Percentiles rank a stretch among this genome's conserved stretches.
Conservation (phyloP, 257 asterid genomes). For the Ligustrum vulgare region DNA sequence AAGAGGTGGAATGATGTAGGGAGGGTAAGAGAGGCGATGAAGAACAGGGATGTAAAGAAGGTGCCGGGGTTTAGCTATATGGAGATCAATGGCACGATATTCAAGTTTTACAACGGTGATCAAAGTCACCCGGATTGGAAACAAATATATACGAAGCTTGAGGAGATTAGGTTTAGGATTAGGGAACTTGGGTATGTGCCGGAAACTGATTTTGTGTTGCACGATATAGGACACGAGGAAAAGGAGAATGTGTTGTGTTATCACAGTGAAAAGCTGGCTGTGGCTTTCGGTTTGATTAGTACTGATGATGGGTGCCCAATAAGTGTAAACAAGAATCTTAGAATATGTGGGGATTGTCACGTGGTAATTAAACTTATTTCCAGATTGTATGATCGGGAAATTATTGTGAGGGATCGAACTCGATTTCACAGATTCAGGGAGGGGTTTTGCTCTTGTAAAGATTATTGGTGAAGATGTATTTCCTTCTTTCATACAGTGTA, state of each 20-base stretch:
- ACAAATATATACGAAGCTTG: conserved; percentile 65
- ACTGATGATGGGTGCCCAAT: conserved; percentile 46
- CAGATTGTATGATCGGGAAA: conserved; percentile 57
- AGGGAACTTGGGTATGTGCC: conserved; percentile 70
- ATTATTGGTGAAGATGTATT: conserved; percentile 62
- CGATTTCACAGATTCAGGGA: conserved; percentile 77
- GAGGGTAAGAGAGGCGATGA: conserved; percentile 84
- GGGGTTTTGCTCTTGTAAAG: conserved; percentile 79
- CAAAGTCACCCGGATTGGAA: conserved; percentile 51
- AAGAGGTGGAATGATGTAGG: conserved; percentile 83
- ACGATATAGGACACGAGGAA: conserved; percentile 87
- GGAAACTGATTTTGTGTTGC: conserved; percentile 75
- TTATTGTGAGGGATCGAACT: conserved; percentile 84
- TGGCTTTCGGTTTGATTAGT: conserved; percentile 79
- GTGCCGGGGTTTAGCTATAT: conserved; percentile 83
- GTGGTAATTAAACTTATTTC: conserved; percentile 77
- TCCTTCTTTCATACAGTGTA: neutral
- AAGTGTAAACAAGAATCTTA: conserved; percentile 77
- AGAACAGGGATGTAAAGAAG: conserved; percentile 60
- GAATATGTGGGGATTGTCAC: conserved; percentile 98
- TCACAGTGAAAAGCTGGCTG: conserved; percentile 93
- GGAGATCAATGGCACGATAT: conserved; percentile 55
- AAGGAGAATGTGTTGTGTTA: conserved; percentile 76
- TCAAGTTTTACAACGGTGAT: conserved; percentile 73
- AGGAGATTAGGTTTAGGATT: conserved; percentile 56